These are phyloP conservation scores for Tuber calosporum DNA, from an alignment of 495 filamentous ascomycete species.

Conservation along the genomic window DNA sequence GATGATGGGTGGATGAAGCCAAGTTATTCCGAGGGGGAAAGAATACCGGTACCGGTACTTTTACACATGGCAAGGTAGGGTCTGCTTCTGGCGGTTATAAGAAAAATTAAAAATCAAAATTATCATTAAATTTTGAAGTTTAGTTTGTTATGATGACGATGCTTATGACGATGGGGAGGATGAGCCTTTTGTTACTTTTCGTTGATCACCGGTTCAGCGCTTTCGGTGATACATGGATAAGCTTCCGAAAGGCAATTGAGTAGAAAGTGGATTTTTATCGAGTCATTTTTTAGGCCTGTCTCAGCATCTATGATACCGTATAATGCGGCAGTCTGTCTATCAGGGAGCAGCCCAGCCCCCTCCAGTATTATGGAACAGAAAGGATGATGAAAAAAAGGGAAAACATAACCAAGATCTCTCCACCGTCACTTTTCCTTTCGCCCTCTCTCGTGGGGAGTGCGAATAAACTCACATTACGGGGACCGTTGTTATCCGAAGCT, in stretches of 20 bases:
- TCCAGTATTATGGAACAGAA: not conserved
- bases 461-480: not conserved
- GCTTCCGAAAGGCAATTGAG: not conserved
- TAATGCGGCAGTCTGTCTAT: not conserved
- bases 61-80: not conserved
- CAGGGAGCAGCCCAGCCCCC: not conserved
- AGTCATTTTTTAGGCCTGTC: not conserved
- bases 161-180: not conserved
- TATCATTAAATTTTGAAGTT: not conserved
- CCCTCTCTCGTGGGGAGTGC: not conserved
- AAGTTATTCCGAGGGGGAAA: not conserved
- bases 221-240: not conserved
- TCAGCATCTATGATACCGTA: not conserved
- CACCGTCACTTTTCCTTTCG: not conserved
- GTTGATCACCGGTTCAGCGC: not conserved
- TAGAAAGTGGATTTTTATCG: not conserved
- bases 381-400: not conserved
- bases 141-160: not conserved
- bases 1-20: not conserved
- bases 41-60: slow-evolving; percentile 4
- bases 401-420: not conserved
- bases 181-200: not conserved
- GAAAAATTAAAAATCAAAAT: not conserved
- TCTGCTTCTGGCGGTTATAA: not conserved
- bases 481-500: not conserved